Conservation (phyloP, 2,329 filamentous ascomycete genomes). For the Ophiostoma fasciatum region DNA sequence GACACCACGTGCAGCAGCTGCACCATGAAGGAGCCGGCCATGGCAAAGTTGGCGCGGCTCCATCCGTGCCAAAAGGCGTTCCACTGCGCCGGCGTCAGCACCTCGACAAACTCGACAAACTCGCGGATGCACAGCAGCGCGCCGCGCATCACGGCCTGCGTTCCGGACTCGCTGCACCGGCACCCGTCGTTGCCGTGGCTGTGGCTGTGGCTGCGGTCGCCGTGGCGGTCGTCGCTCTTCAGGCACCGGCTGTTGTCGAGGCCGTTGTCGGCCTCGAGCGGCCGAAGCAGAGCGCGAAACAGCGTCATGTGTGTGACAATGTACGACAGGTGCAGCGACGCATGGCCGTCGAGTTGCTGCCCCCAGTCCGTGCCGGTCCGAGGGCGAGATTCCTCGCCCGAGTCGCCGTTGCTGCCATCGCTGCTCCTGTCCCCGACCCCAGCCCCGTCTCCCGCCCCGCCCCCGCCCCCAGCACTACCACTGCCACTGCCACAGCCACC, state of each 20-base stretch:
- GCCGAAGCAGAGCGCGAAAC: slow-evolving; percentile 19
- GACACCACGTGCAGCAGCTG: slow-evolving; percentile 8
- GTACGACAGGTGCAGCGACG: slow-evolving; percentile 18
- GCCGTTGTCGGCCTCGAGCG: slow-evolving; percentile 13
- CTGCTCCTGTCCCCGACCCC: background rate
- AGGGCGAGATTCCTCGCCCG: background rate
- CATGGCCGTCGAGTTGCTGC: slow-evolving; percentile 16
- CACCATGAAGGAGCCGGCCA: slow-evolving; percentile 11
- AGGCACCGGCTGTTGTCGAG: background rate
- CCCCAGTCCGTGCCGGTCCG: background rate
- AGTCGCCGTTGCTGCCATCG: background rate
- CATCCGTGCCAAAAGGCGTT: slow-evolving; percentile 14
- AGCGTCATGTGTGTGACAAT: slow-evolving; percentile 21
- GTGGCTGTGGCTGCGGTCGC: background rate
- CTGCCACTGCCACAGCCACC: too few relatives aligned
- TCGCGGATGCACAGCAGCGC: slow-evolving; percentile 10
- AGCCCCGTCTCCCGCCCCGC: too few relatives aligned
- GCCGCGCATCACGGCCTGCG: slow-evolving; percentile 8
- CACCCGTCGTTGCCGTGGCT: background rate
- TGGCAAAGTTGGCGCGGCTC: slow-evolving; percentile 11
- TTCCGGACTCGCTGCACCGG: background rate
- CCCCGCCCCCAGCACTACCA: too few relatives aligned
- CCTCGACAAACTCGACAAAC: slow-evolving; percentile 13
- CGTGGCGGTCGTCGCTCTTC: too few relatives aligned
- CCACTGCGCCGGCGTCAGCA: slow-evolving; percentile 8